Base-by-base conservation (phyloP, 345 rosid genomes). In the Citrus medica region DNA sequence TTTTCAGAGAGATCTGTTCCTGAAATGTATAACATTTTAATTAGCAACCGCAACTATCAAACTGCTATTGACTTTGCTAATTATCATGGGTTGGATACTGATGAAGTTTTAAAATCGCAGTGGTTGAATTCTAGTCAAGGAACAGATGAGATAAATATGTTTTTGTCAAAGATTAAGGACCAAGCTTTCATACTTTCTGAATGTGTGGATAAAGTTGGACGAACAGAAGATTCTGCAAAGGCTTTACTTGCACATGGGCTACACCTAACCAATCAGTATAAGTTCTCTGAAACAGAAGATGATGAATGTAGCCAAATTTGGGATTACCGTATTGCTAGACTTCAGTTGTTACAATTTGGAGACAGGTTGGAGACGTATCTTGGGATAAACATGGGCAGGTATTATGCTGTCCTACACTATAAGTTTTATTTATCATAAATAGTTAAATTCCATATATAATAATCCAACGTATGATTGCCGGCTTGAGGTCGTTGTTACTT, bases 311-410 rank as follows among this genome's bases (percentile, higher is more conserved):
- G 74, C 80, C 84, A 84, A 70, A 82, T 87, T 68, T 96, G 97
- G 98, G 87, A 90, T 76, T 83, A 84, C 60, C 91, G 93, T 64
- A 79, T 92, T 84, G 83, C 92, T 76, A 94, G 99, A 87, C 95
- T 96, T 80, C 91, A 90, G 85, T 77, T 96, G 66, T 82, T 92
- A 84, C 98, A 92, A 79, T 96, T 88, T 79, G 82, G 81, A 83
- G 99, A 96, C 83, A 86, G 93, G 79, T 84, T 96, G 75, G 99
- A 96, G 90, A 92, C 98, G 59, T 96, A 81, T 86, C 78, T 92
- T 86, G 99, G 99, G 74, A 90, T 96, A 84, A 96, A 91, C 90
- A 94, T 94, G 99, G 98, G 99, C 90, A 94, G 99, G 99, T 92
- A 92, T 76, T 61, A 59, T 77, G 65, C 67, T 83, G 73, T 74